phyloP scores from a whole-genome alignment of 805 yeast genomes.

The Pichia heedii region DNA sequence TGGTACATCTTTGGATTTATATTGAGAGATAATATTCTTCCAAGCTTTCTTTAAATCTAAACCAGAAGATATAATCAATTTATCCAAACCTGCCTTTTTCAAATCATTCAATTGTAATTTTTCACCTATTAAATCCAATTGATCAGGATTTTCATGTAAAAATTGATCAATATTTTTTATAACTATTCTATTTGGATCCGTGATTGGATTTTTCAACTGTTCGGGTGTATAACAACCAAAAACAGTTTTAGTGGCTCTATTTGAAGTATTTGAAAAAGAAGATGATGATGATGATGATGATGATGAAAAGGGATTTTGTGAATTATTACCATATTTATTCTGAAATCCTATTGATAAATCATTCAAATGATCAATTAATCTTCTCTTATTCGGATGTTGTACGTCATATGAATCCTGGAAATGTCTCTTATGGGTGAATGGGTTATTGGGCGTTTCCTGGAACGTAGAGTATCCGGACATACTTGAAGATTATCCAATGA shows the following conservation, averaged over 20 bases:
- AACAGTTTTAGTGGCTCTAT: neutral
- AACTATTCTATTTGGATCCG: conserved; percentile 10
- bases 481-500: too few relatives aligned
- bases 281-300: neutral
- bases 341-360: conserved; percentile 3
- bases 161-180: conserved; percentile 18
- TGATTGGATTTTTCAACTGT: conserved; percentile 4
- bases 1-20: conserved; percentile 1
- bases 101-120: conserved; percentile 9
- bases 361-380: conserved; percentile 9
- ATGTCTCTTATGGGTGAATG: conserved; percentile 63
- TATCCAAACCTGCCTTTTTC: conserved; percentile 6
- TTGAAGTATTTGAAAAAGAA: too few relatives aligned
- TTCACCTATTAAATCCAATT: conserved; percentile 10
- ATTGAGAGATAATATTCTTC: conserved; percentile 6
- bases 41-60: conserved; percentile 9
- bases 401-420: conserved; percentile 22
- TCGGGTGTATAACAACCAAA: conserved; percentile 8
- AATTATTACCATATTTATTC: neutral
- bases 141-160: conserved; percentile 15
- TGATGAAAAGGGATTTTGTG: neutral
- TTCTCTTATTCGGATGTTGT: conserved; percentile 4
- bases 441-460: conserved; percentile 60
- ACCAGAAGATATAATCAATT: conserved; percentile 11
- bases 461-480: conserved; percentile 32